Conservation (phyloP, 1,139 yeast species). For the Blastobotrys petasosporus region DNA sequence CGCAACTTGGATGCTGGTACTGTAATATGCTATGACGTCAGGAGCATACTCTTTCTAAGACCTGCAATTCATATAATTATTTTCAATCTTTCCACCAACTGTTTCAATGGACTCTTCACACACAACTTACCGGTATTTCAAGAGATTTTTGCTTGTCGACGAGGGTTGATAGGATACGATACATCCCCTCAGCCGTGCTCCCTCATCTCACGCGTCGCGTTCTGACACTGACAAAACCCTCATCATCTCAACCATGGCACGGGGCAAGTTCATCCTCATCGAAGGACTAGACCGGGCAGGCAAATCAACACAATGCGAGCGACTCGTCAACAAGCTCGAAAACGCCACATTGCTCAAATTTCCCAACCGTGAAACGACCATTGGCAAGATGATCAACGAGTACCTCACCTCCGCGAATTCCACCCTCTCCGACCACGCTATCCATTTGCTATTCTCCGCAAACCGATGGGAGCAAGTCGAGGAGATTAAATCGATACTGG, state of each 20-base stretch:
- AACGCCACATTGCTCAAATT: conserved; percentile 55
- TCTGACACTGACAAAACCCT: background rate
- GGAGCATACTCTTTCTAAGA: no score
- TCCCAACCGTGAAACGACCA: conserved; percentile 78
- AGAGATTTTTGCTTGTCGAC: no score
- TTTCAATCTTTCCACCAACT: no score
- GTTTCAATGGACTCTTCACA: no score
- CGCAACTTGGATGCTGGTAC: no score
- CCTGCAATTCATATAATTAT: no score
- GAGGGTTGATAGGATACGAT: no score
- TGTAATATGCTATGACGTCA: no score
- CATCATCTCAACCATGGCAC: conserved; percentile 5
- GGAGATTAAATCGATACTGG: conserved; percentile 43
- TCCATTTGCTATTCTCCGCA: conserved; percentile 85
- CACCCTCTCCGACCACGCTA: conserved; percentile 50
- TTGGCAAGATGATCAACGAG: conserved; percentile 71
- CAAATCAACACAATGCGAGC: conserved; percentile 76
- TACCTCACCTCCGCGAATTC: conserved; percentile 50
- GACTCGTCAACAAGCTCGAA: conserved; percentile 39
- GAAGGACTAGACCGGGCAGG: conserved; percentile 97
- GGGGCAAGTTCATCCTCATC: conserved; percentile 73
- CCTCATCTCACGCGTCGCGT: no score
- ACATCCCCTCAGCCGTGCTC: no score
- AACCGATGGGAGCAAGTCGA: conserved; percentile 83
- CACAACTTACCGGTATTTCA: no score